Evolutionary conservation across 2,329 filamentous ascomycete species (phyloP), one percentile per base, ranked within the genome.

Genomic region (Stagonosporopsis vannaccii): DNA sequence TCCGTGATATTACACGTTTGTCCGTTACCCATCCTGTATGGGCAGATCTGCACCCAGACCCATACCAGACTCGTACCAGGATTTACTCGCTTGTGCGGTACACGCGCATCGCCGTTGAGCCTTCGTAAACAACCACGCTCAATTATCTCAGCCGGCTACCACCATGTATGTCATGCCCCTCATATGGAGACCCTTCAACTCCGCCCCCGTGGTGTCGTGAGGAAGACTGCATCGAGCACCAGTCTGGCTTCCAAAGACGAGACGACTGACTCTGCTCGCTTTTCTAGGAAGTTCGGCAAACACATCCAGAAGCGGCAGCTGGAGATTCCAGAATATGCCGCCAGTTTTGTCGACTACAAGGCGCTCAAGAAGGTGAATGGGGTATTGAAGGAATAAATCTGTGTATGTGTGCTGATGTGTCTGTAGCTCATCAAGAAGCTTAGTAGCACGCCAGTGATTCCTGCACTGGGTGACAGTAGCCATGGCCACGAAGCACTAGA

Each of bases 261-360:
- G 47, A 68, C 67, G 30, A 75, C 74, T 75, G 72, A 75, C 71
- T 68, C 68, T 50, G 63, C 69, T 36, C 72, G 70, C 55, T 75
- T 75, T 56, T 70, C 67, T 61, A 99, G 94, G 95, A 99, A 99
- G 86, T 99, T 99, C 82, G 95, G 95, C 78, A 99, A 99, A 84
- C 92, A 97, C 77, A 97, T 99, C 67, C 95, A 98, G 83, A 97
- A 97, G 83, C 90, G 93, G 76, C 95, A 99, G 85, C 91, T 99
- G 72, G 95, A 99, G 78, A 93, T 99, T 58, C 95, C 95, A 58
- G 95, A 99, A 85, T 99, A 99, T 89, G 94, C 95, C 60, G 92
- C 94, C 63, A 97, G 93, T 79, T 99, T 99, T 76, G 93, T 98
- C 69, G 97, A 99, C 80, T 99, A 99, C 83, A 99, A 99, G 81